phyloP scores from a whole-genome alignment of 2,329 filamentous ascomycete species.

The Pseudohalonectria lignicola region DNA sequence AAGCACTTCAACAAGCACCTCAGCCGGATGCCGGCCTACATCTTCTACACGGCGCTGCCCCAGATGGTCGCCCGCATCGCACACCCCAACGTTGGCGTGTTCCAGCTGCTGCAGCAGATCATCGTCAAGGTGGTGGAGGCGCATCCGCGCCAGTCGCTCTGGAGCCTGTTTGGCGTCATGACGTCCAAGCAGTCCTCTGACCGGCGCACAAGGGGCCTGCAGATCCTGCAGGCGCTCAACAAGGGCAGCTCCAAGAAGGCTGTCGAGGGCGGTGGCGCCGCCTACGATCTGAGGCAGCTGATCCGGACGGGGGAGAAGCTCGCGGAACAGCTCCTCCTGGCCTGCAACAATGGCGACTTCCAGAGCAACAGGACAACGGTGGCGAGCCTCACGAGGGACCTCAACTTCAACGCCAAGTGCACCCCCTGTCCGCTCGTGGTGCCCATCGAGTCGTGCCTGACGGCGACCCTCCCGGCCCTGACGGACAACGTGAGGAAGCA shows the following conservation, averaged over 20 bases:
- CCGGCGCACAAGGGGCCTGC: constrained; percentile 42
- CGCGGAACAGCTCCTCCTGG: constrained; percentile 67
- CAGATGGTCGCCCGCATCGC: constrained; percentile 95
- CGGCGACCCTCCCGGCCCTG: constrained; percentile 65
- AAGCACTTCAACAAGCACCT: constrained; percentile 72
- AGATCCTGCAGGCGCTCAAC: constrained; percentile 39
- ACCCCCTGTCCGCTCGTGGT: constrained; percentile 81
- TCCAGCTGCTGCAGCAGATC: constrained; percentile 64
- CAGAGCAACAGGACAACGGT: constrained; percentile 53
- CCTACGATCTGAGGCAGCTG: constrained; percentile 55
- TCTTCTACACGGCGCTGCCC: constrained; percentile 74
- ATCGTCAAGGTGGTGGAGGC: constrained; percentile 75
- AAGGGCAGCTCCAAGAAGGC: constrained; percentile 35
- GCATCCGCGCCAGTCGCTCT: constrained; percentile 87
- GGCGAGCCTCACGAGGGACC: constrained; percentile 66
- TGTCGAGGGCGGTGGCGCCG: constrained; percentile 27
- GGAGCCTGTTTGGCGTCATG: constrained; percentile 80
- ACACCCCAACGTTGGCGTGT: constrained; percentile 70
- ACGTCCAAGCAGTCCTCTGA: constrained; percentile 65
- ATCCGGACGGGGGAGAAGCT: constrained; percentile 73
- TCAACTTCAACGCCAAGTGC: constrained; percentile 75
- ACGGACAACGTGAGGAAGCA: constrained; percentile 67
- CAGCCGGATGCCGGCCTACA: constrained; percentile 57
- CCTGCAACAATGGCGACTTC: constrained; percentile 69
- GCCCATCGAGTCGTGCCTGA: constrained; percentile 75